These are phyloP conservation scores for Papilionanthe hybrid DNA, from an alignment of 116 monocot species.

Conservation along the genomic window DNA sequence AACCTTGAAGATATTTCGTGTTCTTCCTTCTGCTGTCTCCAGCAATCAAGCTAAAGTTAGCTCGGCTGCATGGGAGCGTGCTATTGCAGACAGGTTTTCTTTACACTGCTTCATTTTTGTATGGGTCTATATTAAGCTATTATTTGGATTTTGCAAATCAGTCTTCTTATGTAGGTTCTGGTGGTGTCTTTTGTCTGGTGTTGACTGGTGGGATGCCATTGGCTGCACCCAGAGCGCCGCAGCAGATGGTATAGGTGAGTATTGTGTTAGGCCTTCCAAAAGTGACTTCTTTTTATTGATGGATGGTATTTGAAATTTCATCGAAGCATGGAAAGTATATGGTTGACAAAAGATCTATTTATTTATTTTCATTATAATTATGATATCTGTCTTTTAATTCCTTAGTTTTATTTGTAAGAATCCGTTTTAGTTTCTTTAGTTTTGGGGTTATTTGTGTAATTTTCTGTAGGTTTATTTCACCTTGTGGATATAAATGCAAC, in stretches of 20 bases:
- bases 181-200: slow-evolving; percentile 96
- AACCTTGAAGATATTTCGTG: slow-evolving; percentile 89
- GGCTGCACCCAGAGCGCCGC: slow-evolving; percentile 99
- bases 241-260: slow-evolving; percentile 96
- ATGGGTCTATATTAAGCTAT: neutral
- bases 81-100: slow-evolving; percentile 86
- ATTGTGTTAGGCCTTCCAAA: neutral
- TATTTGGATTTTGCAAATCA: neutral
- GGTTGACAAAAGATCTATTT: neutral
- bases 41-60: slow-evolving; percentile 53
- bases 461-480: too few species aligned
- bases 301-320: neutral
- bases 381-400: neutral
- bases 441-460: too few species aligned
- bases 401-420: neutral
- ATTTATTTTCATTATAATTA: neutral
- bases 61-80: slow-evolving; percentile 87
- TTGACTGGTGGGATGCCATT: slow-evolving; percentile 99
- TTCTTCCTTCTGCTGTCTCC: slow-evolving; percentile 81
- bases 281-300: neutral
- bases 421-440: too few species aligned
- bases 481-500: too few species aligned
- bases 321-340: neutral
- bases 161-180: slow-evolving; percentile 60
- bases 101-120: neutral